These are phyloP conservation scores for Hyphopichia fennica DNA, from an alignment of 1,139 yeast species.

Conservation along the genomic window DNA sequence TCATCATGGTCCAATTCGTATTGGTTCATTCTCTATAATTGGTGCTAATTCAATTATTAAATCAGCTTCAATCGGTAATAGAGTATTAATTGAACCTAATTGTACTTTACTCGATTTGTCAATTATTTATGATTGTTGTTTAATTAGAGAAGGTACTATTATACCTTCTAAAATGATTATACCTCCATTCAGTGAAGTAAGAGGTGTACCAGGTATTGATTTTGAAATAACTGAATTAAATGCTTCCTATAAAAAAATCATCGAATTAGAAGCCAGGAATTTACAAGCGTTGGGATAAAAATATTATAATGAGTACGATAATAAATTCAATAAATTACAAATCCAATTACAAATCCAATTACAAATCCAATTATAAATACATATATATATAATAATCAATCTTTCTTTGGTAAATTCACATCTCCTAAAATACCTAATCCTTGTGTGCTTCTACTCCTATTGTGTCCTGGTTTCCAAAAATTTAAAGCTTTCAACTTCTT, in stretches of 20 bases:
- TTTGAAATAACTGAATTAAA: conserved; percentile 33
- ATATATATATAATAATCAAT: not conserved
- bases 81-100: conserved; percentile 52
- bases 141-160: conserved; percentile 46
- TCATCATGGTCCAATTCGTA: conserved; percentile 32
- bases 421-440: conserved; percentile 18
- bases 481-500: not conserved
- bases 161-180: conserved; percentile 58
- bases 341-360: no score
- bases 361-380: not conserved
- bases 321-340: no score
- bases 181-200: conserved; percentile 60
- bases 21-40: conserved; percentile 61
- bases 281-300: conserved; percentile 26
- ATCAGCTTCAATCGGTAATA: conserved; percentile 55
- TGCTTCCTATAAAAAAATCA: conserved; percentile 39
- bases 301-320: no score
- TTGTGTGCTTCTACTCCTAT: conserved; percentile 2
- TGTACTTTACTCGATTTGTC: conserved; percentile 43
- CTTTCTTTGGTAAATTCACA: conserved; percentile 1
- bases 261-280: conserved; percentile 43
- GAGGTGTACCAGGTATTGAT: conserved; percentile 35
- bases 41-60: conserved; percentile 43
- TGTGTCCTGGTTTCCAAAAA: not conserved
- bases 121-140: conserved; percentile 64